Percentiles rank a stretch among this genome's conserved stretches.
These are phyloP conservation scores for Debaryomyces robertsiae DNA, from an alignment of 1,139 yeast genomes.

Conservation along the genomic window DNA sequence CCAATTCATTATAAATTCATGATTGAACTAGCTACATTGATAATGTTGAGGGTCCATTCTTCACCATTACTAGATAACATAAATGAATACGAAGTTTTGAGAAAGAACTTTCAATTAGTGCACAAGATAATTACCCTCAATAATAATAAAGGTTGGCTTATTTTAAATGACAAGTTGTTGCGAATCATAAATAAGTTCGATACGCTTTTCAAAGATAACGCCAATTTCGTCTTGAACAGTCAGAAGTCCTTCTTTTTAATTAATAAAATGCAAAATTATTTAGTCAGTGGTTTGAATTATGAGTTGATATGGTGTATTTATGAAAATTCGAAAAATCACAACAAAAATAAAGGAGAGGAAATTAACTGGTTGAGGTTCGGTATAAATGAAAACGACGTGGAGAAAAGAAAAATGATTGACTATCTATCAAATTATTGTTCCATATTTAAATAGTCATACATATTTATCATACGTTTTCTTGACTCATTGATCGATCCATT, in stretches of 20 bases:
- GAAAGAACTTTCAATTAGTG: constrained; percentile 31
- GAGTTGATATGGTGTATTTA: constrained; percentile 48
- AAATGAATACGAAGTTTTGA: constrained; percentile 35
- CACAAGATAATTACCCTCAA: constrained; percentile 25
- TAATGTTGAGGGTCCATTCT: constrained; percentile 38
- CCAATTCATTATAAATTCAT: constrained; percentile 48
- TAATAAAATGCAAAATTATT: constrained; percentile 39
- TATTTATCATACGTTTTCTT: constrained; percentile 1
- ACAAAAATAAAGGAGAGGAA: constrained; percentile 10
- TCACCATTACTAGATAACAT: constrained; percentile 38
- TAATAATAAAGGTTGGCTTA: constrained; percentile 27
- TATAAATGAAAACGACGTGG: constrained; percentile 18
- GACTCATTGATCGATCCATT: constrained; percentile 31
- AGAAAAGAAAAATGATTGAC: constrained; percentile 24
- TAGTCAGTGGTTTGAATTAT: constrained; percentile 41
- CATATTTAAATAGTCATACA: constrained; percentile 12
- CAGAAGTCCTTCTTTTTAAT: constrained; percentile 32
- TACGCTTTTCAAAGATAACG: constrained; percentile 18
- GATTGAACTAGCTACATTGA: constrained; percentile 36
- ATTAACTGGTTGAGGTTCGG: constrained; percentile 37
- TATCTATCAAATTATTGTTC: constrained; percentile 23
- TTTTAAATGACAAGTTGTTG: constrained; percentile 29
- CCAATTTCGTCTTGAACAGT: constrained; percentile 7
- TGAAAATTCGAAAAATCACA: constrained; percentile 22
- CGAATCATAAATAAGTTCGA: constrained; percentile 37